Conservation (phyloP, 768 basidiomycete species). For the Phlebiopsis gigantea region DNA sequence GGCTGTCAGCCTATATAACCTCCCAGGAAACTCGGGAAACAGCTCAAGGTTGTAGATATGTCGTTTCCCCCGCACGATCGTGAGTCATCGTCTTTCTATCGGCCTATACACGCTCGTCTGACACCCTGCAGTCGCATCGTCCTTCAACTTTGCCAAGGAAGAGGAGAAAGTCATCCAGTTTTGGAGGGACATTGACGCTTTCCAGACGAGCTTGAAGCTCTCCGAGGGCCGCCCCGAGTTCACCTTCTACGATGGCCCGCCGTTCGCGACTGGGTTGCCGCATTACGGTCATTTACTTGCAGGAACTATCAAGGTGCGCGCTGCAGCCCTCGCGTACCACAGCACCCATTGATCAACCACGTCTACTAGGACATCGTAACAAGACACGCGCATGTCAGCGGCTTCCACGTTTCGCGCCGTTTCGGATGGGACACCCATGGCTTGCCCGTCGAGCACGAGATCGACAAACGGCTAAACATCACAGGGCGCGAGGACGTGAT, state of each 20-base stretch:
- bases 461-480: constrained; percentile 94
- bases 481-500: constrained; percentile 92
- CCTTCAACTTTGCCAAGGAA: constrained; percentile 82
- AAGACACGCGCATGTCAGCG: constrained; percentile 89
- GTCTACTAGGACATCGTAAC: constrained; percentile 89
- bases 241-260: constrained; percentile 96
- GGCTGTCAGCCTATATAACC: constrained; percentile 4
- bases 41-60: constrained; percentile 14
- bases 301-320: constrained; percentile 83
- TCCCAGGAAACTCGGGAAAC: neutral
- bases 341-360: constrained; percentile 8
- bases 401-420: constrained; percentile 86
- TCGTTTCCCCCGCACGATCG: constrained; percentile 25
- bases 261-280: constrained; percentile 94
- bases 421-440: constrained; percentile 99
- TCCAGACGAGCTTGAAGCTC: constrained; percentile 88
- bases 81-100: constrained; percentile 11
- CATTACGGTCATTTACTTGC: constrained; percentile 94
- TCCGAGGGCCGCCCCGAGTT: constrained; percentile 88
- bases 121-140: constrained; percentile 51
- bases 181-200: constrained; percentile 98
- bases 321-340: neutral
- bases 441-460: constrained; percentile 97
- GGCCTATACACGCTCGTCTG: constrained; percentile 3
- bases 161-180: constrained; percentile 86